Base-by-base conservation (phyloP, 2,329 filamentous ascomycete species). In the Aphanoascus verrucosus region DNA sequence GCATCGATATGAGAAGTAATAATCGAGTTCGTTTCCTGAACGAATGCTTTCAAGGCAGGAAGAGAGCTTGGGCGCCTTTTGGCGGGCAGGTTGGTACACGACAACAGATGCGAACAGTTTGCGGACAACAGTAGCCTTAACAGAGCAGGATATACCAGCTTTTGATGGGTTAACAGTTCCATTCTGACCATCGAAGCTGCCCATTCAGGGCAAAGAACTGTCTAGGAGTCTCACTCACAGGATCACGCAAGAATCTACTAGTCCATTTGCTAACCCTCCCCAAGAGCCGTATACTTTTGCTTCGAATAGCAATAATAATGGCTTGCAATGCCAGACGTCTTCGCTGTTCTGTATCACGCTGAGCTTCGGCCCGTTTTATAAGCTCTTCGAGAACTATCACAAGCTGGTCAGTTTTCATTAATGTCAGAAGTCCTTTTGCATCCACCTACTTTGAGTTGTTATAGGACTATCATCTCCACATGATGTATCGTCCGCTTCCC, bases 211-310 rank as follows among this genome's bases (percentile, higher is more conserved):
- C 7, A 48, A n/a, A 41, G 15, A 19, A 17, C 5, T 38, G 8
- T 14, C 3, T 40, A 4, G 15, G 19, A 15, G 34, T 7, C 5
- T 32, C 9, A 52, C 56, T 55, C 32, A 57, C 56, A 5, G 56
- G 43, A 49, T 58, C 56, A 9, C 47, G 49, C 23, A 56, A n/a
- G 32, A 54, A 58, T 34, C 56, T 41, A 37, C 8, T 7, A 12
- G 54, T 46, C 56, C 56, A 58, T 5, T 15, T 34, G 12, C 37
- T 40, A 15, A 56, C 49, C 2, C 52, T 34, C 8, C 45, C 38
- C n/a, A 58, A 32, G 17, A 58, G n/a, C 7, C 15, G 20, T 37
- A 54, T 37, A 20, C 28, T 47, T 20, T 46, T 38, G 17, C 50
- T 54, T 23, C 20, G 19, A 31, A 37, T 19, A 3, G 52, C 56